Evolutionary conservation across 2,329 filamentous ascomycete genomes (phyloP).

Genomic region (Colletotrichum trifolii): DNA sequence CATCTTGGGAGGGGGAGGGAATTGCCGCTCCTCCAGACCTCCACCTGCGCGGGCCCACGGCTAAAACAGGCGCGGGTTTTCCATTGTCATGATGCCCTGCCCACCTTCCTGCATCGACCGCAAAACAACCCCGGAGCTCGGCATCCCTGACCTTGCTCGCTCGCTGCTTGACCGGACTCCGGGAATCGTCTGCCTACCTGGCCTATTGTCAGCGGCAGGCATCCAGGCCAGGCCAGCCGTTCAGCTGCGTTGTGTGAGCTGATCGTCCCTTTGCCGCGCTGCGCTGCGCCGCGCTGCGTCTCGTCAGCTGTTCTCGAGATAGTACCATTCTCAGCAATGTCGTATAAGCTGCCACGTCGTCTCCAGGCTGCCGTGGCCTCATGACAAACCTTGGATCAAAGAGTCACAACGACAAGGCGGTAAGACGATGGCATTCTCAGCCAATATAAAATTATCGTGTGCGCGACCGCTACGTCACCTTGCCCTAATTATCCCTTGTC

Average conservation of each 20-base stretch:
- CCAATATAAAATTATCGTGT: slow-evolving; percentile 10
- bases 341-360: slow-evolving; percentile 9
- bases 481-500: slow-evolving; percentile 30
- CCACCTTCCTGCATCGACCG: slow-evolving; percentile 26
- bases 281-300: neutral
- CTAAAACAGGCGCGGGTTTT: slow-evolving; percentile 28
- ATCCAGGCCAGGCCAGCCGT: too few species aligned
- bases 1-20: too few species aligned
- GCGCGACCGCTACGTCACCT: slow-evolving; percentile 32
- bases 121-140: slow-evolving; percentile 9
- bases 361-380: slow-evolving; percentile 9
- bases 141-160: slow-evolving; percentile 9
- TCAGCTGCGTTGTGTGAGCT: neutral
- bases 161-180: slow-evolving; percentile 20
- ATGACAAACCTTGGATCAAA: slow-evolving; percentile 1
- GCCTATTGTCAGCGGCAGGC: neutral
- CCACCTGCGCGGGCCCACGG: neutral
- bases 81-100: neutral
- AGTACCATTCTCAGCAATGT: slow-evolving; percentile 17
- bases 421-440: neutral
- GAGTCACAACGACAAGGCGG: neutral
- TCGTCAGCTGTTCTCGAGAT: slow-evolving; percentile 7
- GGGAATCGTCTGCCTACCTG: slow-evolving; percentile 3
- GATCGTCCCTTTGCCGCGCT: slow-evolving; percentile 1
- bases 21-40: slow-evolving; percentile 12